Percentiles rank a stretch among this genome's conserved stretches.
Evolutionary conservation across 169 alveolate genomes (phyloP).

Genomic region (Cryptosporidium canis): DNA sequence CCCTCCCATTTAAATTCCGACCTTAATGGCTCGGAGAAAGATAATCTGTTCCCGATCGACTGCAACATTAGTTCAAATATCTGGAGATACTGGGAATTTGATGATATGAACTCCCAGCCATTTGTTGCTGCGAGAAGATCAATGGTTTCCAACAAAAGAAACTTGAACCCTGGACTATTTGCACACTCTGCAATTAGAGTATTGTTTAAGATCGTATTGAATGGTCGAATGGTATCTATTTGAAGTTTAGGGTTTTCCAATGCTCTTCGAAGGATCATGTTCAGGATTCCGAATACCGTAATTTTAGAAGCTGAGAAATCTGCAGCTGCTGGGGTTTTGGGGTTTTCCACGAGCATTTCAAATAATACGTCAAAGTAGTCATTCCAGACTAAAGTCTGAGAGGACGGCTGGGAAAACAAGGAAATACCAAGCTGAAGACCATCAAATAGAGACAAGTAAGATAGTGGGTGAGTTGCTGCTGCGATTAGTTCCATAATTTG

Average conservation of each 20-base stretch:
- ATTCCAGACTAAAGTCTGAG: constrained; percentile 39
- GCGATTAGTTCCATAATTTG: constrained; percentile 44
- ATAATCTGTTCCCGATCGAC: constrained; percentile 58
- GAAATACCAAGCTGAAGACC: constrained; percentile 41
- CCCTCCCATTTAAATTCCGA: constrained; percentile 37
- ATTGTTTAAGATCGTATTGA: constrained; percentile 52
- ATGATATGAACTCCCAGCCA: constrained; percentile 37
- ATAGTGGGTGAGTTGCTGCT: constrained; percentile 51
- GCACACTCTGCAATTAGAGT: constrained; percentile 65
- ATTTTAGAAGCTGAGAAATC: constrained; percentile 67
- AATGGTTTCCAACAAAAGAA: constrained; percentile 24
- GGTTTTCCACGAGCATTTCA: constrained; percentile 49
- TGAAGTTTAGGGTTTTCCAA: constrained; percentile 21
- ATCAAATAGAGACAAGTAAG: constrained; percentile 33
- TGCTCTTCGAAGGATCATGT: constrained; percentile 46
- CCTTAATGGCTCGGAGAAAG: constrained; percentile 4
- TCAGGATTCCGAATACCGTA: constrained; percentile 41
- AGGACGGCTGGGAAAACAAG: constrained; percentile 44
- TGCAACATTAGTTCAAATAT: constrained; percentile 15
- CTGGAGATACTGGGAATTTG: constrained; percentile 18
- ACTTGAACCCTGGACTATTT: constrained; percentile 61
- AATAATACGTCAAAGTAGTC: constrained; percentile 37
- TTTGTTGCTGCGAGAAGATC: constrained; percentile 60
- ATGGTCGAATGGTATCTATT: constrained; percentile 53
- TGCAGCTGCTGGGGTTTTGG: constrained; percentile 37